Evolutionary conservation across 495 filamentous ascomycete species (phyloP), one percentile per base, ranked within the genome.

Genomic region (Trichoderma reesei): DNA sequence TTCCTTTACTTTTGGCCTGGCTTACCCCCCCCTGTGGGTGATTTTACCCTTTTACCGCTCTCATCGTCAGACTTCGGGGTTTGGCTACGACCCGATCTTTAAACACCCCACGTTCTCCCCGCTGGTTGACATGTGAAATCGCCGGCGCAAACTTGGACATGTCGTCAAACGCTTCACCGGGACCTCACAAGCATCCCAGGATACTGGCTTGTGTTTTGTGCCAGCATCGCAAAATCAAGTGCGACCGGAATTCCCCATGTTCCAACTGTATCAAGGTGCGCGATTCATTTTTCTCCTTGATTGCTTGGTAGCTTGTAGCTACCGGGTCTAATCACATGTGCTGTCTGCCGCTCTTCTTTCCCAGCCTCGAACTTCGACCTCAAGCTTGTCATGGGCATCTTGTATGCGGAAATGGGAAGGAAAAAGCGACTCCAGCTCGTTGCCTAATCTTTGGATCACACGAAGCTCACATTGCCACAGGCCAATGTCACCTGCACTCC

Each of bases 161-260:
- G 51, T 56, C 51, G 51, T 33, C 51, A 33, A 31, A 56, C 20
- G 51, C 51, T 56, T 56, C 51, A 56, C 51, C 51, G 7, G 51
- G 10, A 31, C 16, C 51, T 56, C 51, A 56, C 31, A 56, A 16
- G 26, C 51, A 56, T 14, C 51, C 51, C 18, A 36, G 51, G 8
- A 56, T 56, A 56, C 8, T 78, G 14, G 76, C 76, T 13, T 78
- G 76, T 64, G 70, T 73, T 7, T 71, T 77, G 5, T 90, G 87
- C 65, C 86, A 87, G 66, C 81, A 81, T 64, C 76, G 86, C 63
- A 90, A 90, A 73, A 82, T 89, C 68, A 85, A 84, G 68, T 90
- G 87, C 72, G 85, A 89, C 69, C 83, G 86, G 51, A 78, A 80
- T 46, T 86, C 84, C 71, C 86, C 87, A 20, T 90, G 87, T 67